Evolutionary conservation across 2,329 filamentous ascomycete genomes (phyloP), one percentile per base, ranked within the genome.

Genomic region (Hypoxylon sp.): DNA sequence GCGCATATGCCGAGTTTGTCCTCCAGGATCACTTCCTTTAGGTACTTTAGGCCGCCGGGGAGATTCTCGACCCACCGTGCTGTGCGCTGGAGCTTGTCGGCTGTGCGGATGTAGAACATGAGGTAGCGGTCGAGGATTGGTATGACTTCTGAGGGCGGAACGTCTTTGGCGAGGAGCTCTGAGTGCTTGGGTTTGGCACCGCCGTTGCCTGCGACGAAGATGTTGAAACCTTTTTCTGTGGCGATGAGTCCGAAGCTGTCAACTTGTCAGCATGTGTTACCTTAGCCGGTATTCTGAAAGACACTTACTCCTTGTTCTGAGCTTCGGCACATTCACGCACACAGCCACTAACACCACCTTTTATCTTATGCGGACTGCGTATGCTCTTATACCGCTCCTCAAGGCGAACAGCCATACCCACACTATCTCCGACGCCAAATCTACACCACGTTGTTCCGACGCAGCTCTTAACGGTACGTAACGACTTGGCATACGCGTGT

Each of bases 311-410:
- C 80, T 97, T 97, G 80, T 91, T 95, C 76, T 97, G 94, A 1
- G 94, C 94, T 79, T 97, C 94, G 0, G 94, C 94, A 72, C 94
- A 97, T 80, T 97, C 94, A 60, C 94, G 86, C n/a, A 97, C 93
- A 71, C 94, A 97, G 11, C 94, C 94, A 60, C 91, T 94, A 0
- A 97, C 93, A 60, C 93, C 94, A 1, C 92, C 93, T 80, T 97
- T 97, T 78, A 97, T 87, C 83, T 97, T 97, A 79, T 97, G 94
- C 7, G 94, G 94, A 14, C 87, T 86, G n/a, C 94, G 89, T 64
- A 97, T 91, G 75, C 92, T 93, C 85, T 97, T 97, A 81, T 97
- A 97, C 49, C 94, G 88, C 81, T 97, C 92, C 80, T 97, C 94
- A 0, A 97, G 81, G 2, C 93, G 87, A 14, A 97, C 90, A 0